Evolutionary conservation across 2,329 filamentous ascomycete species (phyloP).

Genomic region (Mariannaea sp.): DNA sequence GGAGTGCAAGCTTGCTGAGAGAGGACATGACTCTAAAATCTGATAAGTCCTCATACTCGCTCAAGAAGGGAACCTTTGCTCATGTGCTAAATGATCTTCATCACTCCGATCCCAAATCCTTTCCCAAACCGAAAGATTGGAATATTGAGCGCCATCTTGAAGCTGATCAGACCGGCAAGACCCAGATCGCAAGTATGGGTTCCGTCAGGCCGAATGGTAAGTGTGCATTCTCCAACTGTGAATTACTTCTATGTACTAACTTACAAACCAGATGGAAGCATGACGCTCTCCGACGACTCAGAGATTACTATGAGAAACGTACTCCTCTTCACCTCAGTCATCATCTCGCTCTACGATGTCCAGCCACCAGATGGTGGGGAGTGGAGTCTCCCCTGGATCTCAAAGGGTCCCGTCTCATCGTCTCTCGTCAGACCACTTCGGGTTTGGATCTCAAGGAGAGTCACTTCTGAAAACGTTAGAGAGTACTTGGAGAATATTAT

Average conservation of each 20-base stretch:
- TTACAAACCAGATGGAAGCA: conserved; percentile 37
- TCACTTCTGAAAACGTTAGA: neutral
- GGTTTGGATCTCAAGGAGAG: conserved; percentile 43
- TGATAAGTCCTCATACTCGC: conserved; percentile 33
- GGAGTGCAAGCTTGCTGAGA: conserved; percentile 40
- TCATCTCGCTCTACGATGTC: conserved; percentile 47
- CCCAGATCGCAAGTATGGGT: conserved; percentile 30
- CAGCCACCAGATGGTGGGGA: conserved; percentile 35
- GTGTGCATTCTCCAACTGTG: conserved; percentile 12
- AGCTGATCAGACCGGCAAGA: conserved; percentile 30
- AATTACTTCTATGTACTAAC: conserved; percentile 11
- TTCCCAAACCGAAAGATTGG: conserved; percentile 44
- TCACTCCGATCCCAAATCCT: conserved; percentile 42
- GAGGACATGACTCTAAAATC: conserved; percentile 41
- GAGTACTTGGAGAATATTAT: neutral
- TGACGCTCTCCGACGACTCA: conserved; percentile 42
- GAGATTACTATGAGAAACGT: conserved; percentile 43
- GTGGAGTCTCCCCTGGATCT: conserved; percentile 37
- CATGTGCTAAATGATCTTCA: conserved; percentile 43
- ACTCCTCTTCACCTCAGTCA: conserved; percentile 41
- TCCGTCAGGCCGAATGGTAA: conserved; percentile 43
- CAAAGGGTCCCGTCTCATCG: conserved; percentile 36
- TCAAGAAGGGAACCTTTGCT: conserved; percentile 44
- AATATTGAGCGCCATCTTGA: conserved; percentile 42
- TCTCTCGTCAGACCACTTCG: conserved; percentile 37